A percentile compares a stretch with the other conserved stretches of the same genome.
Evolutionary conservation across 1,139 yeast species (phyloP).

Genomic region (Suhomyces guaymorum): DNA sequence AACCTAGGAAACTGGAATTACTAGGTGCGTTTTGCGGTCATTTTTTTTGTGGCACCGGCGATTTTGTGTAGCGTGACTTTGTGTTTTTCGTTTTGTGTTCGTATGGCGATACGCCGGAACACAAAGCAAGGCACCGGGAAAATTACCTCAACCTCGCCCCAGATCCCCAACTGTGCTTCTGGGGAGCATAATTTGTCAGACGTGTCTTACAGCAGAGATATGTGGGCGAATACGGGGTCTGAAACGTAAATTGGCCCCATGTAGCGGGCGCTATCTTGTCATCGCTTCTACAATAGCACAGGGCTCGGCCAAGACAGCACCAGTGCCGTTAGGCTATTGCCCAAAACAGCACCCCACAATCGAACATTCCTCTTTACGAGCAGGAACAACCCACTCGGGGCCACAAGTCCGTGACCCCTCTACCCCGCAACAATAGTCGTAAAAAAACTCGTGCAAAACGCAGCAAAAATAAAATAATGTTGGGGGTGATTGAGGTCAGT

Average conservation of each 20-base stretch:
- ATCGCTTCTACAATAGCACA: no score
- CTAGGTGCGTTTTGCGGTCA: constrained; percentile 3
- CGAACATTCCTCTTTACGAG: constrained; percentile 5
- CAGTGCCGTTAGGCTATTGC: neutral
- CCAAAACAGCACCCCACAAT: constrained; percentile 1
- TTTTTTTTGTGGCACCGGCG: constrained; percentile 1
- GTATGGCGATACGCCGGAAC: constrained; percentile 1
- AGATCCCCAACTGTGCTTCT: neutral
- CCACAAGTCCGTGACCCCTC: constrained; percentile 1
- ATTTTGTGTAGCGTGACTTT: neutral
- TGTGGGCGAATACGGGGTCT: no score
- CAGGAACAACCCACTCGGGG: constrained; percentile 2
- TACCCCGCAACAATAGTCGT: constrained; percentile 10
- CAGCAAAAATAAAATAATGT: constrained; percentile 1
- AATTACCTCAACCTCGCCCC: neutral
- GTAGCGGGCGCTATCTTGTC: no score
- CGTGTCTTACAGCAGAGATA: no score
- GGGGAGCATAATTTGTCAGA: no score
- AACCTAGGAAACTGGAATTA: constrained; percentile 1
- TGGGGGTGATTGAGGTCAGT: constrained; percentile 5
- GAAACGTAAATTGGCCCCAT: no score
- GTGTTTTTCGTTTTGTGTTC: constrained; percentile 5
- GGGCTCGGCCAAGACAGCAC: no score
- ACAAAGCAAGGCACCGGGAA: constrained; percentile 1
- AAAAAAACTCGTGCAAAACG: constrained; percentile 2